Evolutionary conservation across 768 basidiomycete species (phyloP).

Genomic region (Amanita fuliginea): DNA sequence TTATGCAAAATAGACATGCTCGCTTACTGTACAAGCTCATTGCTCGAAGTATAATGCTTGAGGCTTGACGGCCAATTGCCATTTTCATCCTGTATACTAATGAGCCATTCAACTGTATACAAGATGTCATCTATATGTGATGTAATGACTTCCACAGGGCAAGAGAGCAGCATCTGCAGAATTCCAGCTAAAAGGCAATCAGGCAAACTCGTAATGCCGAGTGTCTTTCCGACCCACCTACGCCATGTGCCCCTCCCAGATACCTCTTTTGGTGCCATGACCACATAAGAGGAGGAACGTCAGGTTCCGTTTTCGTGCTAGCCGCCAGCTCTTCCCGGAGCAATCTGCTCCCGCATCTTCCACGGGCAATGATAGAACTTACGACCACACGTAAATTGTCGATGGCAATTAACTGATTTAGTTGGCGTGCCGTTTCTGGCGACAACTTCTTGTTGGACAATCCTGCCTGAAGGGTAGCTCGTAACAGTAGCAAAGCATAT

Average conservation of each 20-base stretch:
- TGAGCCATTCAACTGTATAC: constrained; percentile 36
- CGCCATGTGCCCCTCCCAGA: constrained; percentile 49
- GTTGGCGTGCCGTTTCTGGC: constrained; percentile 2
- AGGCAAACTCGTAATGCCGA: neutral
- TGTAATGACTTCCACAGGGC: constrained; percentile 24
- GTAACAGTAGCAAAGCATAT: constrained; percentile 39
- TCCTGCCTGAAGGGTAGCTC: constrained; percentile 13
- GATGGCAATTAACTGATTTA: constrained; percentile 11
- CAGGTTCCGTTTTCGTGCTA: neutral
- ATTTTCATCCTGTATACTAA: constrained; percentile 27
- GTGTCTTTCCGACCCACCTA: constrained; percentile 25
- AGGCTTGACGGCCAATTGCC: constrained; percentile 41
- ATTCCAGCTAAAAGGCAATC: constrained; percentile 32
- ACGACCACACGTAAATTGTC: constrained; percentile 24
- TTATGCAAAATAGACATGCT: neutral
- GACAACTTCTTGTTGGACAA: neutral
- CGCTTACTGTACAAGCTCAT: constrained; percentile 39
- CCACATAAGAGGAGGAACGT: constrained; percentile 44
- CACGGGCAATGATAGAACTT: constrained; percentile 34
- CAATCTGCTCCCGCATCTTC: constrained; percentile 13
- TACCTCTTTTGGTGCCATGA: constrained; percentile 46
- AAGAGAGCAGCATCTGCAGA: constrained; percentile 35
- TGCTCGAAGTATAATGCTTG: constrained; percentile 15
- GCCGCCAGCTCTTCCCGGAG: neutral
- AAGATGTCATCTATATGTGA: constrained; percentile 29